Base-by-base conservation (phyloP, 306 rosid genomes). In the Myrica gale region DNA sequence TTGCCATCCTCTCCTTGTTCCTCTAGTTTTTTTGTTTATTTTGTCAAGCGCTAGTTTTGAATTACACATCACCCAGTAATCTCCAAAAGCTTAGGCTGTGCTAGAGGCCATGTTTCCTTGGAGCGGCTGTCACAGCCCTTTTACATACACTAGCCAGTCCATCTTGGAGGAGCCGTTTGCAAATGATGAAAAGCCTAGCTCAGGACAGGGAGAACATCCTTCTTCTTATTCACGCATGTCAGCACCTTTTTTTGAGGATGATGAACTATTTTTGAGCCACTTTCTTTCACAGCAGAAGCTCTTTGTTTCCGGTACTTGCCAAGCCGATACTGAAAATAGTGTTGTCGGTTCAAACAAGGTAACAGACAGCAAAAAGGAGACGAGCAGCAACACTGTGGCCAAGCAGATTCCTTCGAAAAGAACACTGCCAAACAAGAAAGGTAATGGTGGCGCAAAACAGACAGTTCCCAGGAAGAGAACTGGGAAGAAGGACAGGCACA, bases 401-500 rank as follows among this genome's bases (percentile, higher is more conserved):
- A 37, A 52, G 47, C 53, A 75, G 60, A 23, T 41, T 48, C 17
- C 76, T 50, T 32, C 15, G 21, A 44, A 20, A 60, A 72, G 51
- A 63, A 15, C 23, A 23, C 63, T 32, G 74, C 46, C 55, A 48
- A 57, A 69, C 21, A 74, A 75, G 54, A 61, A 43, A 5, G 39
- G 63, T 43, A 69, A 51, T 0, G 39, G 42, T 41, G 54, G 42
- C 17, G n/a, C 46, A 48, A 42, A 16, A 9, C 57, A 57, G 37
- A 53, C 41, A 46, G 4, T 15, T 39, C 81, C 75, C 16, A 78
- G 82, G n/a, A 79, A 78, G 74, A 85, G 85, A 48, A 79, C 47
- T 8, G 85, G 87, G 68, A 86, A 82, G 83, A 87, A 88, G 62
- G 89, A 85, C 73, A 77, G 91, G 43, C 91, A 88, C 74, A 88